Evolutionary conservation across 140 eudicot species (phyloP).

Genomic region (Cichorium intybus): DNA sequence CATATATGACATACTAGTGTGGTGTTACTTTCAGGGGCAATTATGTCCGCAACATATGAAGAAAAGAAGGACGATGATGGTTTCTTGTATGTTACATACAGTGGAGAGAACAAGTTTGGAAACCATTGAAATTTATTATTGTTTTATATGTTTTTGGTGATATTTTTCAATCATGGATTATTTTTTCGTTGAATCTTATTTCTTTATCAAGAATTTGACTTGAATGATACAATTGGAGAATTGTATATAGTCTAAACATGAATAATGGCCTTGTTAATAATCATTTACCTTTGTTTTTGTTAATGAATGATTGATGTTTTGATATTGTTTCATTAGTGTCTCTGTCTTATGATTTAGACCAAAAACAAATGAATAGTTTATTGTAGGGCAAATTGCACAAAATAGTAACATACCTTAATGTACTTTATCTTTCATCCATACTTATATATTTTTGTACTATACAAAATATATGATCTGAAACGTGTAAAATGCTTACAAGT

Average conservation of each 20-base stretch:
- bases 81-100: slow-evolving; percentile 59
- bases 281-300: slow-evolving; percentile 4
- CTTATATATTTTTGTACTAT: no score
- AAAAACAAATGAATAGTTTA: no score
- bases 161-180: slow-evolving; percentile 3
- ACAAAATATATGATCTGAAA: no score
- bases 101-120: slow-evolving; percentile 69
- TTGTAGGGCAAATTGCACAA: background rate
- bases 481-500: background rate
- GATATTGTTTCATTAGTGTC: background rate
- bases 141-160: background rate
- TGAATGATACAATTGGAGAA: background rate
- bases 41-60: slow-evolving; percentile 61
- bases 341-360: background rate
- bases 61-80: slow-evolving; percentile 72
- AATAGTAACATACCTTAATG: background rate
- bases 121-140: background rate
- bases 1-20: no score
- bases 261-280: slow-evolving; percentile 1
- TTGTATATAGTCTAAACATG: slow-evolving; percentile 3
- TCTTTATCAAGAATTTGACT: background rate
- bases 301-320: background rate
- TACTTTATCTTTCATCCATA: no score
- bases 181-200: slow-evolving; percentile 9
- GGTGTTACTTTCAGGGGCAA: slow-evolving; percentile 41